Evolutionary conservation across 768 basidiomycete species (phyloP), one percentile per base, ranked within the genome.

Genomic region (Tylopilus sp.): DNA sequence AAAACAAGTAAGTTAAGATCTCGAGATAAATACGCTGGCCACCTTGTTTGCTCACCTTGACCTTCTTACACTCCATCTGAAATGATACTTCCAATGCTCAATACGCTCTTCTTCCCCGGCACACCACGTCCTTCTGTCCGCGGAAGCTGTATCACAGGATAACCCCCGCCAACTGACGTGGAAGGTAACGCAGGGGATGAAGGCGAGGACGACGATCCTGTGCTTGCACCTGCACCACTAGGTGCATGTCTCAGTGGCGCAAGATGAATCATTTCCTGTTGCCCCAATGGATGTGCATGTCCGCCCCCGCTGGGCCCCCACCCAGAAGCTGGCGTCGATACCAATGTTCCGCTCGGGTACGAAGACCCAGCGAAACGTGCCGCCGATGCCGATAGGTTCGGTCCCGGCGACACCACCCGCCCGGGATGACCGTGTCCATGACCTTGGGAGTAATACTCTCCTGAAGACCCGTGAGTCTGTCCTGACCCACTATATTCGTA

Each of bases 11-110:
- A 39, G 11, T 39, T 15, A 10, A 20, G 36, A 8, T 7, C 3
- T 10, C 26, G 26, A 28, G 26, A 28, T 28, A 39, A 21, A 39
- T 21, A 21, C 8, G 21, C 20, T 11, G 0, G 9, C 8, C 38
- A 6, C 20, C 38, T 39, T 11, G 20, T 28, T 11, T 12, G 38
- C 38, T 39, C 20, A 39, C 38, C 38, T 39, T 11, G 4, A 20
- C 18, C 36, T 38, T 20, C 22, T 52, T 41, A 66, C 45, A 41
- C 65, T 2, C 65, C 60, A 1, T 81, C 82, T 35, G 81, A 83
- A 49, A 86, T 85, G 50, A 86, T 86, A 59, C 81, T 85, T 48
- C 82, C 82, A 55, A 86, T 86, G 58, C 82, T 85, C 69, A 86
- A 61, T 48, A 76, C 78, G 57, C 83, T 86, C 69, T 81, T 86